Percentiles rank a stretch among this genome's conserved stretches.
Conservation (phyloP, 768 basidiomycete species). For the Mycena latifolia region DNA sequence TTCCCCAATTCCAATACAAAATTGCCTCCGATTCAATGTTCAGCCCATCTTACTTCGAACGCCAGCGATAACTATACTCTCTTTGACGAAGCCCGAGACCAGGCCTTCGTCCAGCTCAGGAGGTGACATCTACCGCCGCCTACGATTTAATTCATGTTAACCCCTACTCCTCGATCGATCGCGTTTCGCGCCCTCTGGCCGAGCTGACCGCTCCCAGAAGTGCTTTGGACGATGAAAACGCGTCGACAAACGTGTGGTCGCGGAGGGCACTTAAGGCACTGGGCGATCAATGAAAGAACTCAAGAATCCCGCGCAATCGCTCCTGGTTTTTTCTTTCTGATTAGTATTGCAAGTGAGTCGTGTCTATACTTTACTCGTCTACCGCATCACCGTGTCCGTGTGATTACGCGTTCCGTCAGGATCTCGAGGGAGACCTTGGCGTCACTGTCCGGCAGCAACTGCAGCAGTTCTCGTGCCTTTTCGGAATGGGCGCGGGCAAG, state of each 20-base stretch:
- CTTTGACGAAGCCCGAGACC: too few species aligned
- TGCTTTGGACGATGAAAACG: not conserved
- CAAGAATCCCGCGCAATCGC: too few species aligned
- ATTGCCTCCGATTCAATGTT: too few species aligned
- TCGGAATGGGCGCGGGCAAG: constrained; percentile 84
- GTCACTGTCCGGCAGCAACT: constrained; percentile 83
- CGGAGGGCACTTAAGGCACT: not conserved
- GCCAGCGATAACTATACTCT: too few species aligned
- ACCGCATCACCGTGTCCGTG: constrained; percentile 52
- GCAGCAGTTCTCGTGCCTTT: constrained; percentile 81
- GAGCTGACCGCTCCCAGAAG: not conserved
- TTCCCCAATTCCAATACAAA: not conserved
- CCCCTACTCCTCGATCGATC: constrained; percentile 6
- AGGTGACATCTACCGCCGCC: too few species aligned
- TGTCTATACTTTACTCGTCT: constrained; percentile 19
- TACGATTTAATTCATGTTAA: not conserved
- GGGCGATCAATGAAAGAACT: too few species aligned
- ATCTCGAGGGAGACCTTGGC: constrained; percentile 83
- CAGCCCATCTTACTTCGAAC: too few species aligned
- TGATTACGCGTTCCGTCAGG: constrained; percentile 81
- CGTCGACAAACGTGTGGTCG: not conserved
- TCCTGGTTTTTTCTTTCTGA: too few species aligned
- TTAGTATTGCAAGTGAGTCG: constrained; percentile 15
- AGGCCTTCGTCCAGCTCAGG: too few species aligned
- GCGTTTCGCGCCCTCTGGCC: not conserved